These are phyloP conservation scores for Penicillium sp. DNA, from an alignment of 2,329 filamentous ascomycete species.

Conservation along the genomic window DNA sequence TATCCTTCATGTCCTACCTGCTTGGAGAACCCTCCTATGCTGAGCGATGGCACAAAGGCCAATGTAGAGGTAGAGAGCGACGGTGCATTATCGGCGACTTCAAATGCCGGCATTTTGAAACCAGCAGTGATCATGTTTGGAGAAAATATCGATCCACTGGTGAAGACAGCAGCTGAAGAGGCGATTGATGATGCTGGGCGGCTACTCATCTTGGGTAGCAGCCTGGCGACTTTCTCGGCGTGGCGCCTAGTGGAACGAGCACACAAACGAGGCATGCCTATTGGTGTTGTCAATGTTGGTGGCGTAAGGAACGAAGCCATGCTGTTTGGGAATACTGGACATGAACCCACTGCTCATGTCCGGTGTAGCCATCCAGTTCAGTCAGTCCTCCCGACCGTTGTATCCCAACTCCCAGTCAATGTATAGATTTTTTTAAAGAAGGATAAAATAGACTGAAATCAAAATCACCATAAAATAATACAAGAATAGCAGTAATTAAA, in stretches of 20 bases:
- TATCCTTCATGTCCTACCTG: conserved; percentile 89
- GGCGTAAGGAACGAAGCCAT: conserved; percentile 47
- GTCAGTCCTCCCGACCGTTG: conserved; percentile 42
- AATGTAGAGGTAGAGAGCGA: conserved; percentile 71
- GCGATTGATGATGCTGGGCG: conserved; percentile 74
- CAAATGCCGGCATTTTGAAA: conserved; percentile 78
- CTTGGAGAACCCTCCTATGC: conserved; percentile 59
- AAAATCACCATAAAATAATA: background rate
- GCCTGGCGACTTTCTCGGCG: conserved; percentile 89
- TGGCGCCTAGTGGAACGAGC: conserved; percentile 86
- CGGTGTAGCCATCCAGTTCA: conserved; percentile 46
- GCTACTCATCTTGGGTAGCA: conserved; percentile 80
- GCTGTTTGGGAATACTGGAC: conserved; percentile 37
- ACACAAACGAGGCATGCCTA: conserved; percentile 75
- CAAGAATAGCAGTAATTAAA: background rate
- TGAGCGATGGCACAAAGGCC: conserved; percentile 55
- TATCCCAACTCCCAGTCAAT: conserved; percentile 26
- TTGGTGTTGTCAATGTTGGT: conserved; percentile 78
- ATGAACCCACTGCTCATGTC: conserved; percentile 31
- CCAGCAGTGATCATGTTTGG: conserved; percentile 97
- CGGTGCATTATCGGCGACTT: conserved; percentile 69
- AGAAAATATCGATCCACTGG: conserved; percentile 69
- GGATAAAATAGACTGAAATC: background rate
- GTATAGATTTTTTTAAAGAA: background rate
- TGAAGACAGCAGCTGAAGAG: conserved; percentile 74